Evolutionary conservation across 1,284 basidiomycete species (phyloP), one percentile per base, ranked within the genome.

Genomic region (Chiua sp.): DNA sequence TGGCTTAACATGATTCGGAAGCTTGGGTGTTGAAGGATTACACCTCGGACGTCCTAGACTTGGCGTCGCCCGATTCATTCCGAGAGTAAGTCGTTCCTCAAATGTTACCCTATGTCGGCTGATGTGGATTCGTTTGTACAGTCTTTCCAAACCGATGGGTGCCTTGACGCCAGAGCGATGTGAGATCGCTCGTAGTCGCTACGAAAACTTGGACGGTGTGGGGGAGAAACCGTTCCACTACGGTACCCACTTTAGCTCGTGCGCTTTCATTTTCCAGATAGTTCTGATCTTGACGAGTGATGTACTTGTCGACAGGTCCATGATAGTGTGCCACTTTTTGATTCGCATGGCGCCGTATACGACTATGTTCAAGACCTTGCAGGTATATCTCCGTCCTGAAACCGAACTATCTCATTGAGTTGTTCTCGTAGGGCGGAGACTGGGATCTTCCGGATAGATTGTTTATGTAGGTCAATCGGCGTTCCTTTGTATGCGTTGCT

Each of bases 391-490:
- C 26, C 20, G 3, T 7, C 32, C 35, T 20, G 23, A n/a, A 26
- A 51, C 1, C 16, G 13, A 28, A 57, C 15, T 23, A 11, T 20
- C 33, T 2, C 12, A 22, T 32, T 44, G 7, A 48, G 37, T 4
- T 11, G 12, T 42, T 59, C 46, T 51, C 13, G 3, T 49, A 90
- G 81, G 94, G 94, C 26, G 94, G 96, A n/a, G 91, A 92, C 67
- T 98, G 96, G 87, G 96, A 98, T 78, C 78, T 98, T n/a, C 94
- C 96, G 0, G 96, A 98, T 78, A 84, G 96, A 28, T 78, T 98
- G 16, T 98, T 98, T 76, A 88, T 85, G 81, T 94, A 65, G 28
- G 78, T 51, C 60, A 18, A 8, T 47, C 18, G 48, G 13, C 42
- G 23, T 32, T 12, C 3, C 35, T 12, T 33, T n/a, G 33, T 48